Evolutionary conservation across 768 basidiomycete species (phyloP).

Genomic region (Roridomyces roridus): DNA sequence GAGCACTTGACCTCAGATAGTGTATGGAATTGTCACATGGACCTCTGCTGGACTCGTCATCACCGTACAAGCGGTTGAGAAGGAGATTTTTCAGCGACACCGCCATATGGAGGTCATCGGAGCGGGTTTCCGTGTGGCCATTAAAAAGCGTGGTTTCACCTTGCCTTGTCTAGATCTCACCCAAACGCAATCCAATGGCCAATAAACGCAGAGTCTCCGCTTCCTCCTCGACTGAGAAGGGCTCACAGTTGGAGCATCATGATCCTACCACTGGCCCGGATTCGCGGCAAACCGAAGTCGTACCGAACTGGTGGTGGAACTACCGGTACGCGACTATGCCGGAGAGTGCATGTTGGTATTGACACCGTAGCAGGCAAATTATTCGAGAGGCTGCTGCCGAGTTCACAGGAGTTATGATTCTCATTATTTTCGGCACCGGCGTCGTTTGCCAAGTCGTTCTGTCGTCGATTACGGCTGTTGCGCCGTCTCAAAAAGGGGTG

Average conservation of each 20-base stretch:
- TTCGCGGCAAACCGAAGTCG: background rate
- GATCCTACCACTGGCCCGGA: background rate
- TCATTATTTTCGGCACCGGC: constrained; percentile 58
- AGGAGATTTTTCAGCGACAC: no score
- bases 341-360: background rate
- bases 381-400: constrained; percentile 53
- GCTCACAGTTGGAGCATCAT: background rate
- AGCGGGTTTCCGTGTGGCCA: no score
- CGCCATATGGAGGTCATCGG: no score
- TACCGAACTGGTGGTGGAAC: constrained; percentile 34
- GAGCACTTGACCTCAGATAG: no score
- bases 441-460: constrained; percentile 56
- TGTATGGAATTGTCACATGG: no score
- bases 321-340: constrained; percentile 30
- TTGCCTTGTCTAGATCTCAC: no score
- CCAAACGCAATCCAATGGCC: no score
- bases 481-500: constrained; percentile 54
- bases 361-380: constrained; percentile 29
- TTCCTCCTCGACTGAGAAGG: background rate
- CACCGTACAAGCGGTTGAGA: no score
- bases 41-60: no score
- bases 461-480: constrained; percentile 44
- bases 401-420: constrained; percentile 59
- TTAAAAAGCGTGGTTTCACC: no score
- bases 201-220: no score